A percentile compares a stretch with the other conserved stretches of the same genome.
Evolutionary conservation across 371 early-diverging fungal genomes (phyloP).

Genomic region (Rhizopus sp.): DNA sequence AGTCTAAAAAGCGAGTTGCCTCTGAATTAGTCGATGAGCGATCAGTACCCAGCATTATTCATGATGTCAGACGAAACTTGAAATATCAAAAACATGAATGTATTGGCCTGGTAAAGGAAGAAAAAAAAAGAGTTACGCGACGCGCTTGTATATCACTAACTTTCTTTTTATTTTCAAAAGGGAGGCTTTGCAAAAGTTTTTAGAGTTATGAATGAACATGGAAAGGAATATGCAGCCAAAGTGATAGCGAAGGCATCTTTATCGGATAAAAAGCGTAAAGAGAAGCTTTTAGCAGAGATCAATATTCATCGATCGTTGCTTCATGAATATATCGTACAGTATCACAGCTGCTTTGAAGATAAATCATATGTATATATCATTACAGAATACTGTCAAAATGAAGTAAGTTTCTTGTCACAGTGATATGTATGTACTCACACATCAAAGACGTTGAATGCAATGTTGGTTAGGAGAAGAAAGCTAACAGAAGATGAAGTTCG

Average conservation of each 20-base stretch:
- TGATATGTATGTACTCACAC: conserved; percentile 12
- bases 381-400: conserved; percentile 93
- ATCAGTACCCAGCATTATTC: conserved; percentile 14
- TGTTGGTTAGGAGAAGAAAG: conserved; percentile 77
- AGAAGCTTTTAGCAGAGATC: conserved; percentile 85
- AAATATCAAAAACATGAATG: conserved; percentile 13
- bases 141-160: no score
- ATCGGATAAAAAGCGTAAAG: conserved; percentile 56
- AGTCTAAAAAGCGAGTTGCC: neutral
- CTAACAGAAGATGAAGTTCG: conserved; percentile 91
- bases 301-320: conserved; percentile 78
- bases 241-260: conserved; percentile 72
- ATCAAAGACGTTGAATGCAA: conserved; percentile 73
- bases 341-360: conserved; percentile 89
- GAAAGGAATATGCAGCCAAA: conserved; percentile 74
- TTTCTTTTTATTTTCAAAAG: conserved; percentile 42
- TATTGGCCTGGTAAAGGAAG: conserved; percentile 16
- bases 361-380: conserved; percentile 88
- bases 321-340: conserved; percentile 89
- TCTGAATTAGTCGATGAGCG: conserved; percentile 15
- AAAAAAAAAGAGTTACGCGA: no score
- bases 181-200: conserved; percentile 94
- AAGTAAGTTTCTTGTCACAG: conserved; percentile 45
- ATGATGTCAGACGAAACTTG: conserved; percentile 7
- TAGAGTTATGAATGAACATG: conserved; percentile 52